phyloP scores from a whole-genome alignment of 176 grass and related monocot species.

The Carex littledalei region DNA sequence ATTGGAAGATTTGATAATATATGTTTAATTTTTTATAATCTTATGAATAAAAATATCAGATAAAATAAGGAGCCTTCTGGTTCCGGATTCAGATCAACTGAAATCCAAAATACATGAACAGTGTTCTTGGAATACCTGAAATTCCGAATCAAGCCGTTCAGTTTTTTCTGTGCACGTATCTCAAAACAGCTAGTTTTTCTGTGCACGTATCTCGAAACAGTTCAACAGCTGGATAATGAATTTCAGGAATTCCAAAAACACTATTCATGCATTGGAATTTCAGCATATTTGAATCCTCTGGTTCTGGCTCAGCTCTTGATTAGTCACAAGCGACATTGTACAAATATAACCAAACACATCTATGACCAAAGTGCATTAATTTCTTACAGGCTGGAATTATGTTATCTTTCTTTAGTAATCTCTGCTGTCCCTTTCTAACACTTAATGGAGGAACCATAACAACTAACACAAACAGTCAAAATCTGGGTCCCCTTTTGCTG shows the following conservation, averaged over 20 bases:
- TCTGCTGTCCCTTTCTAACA: not conserved
- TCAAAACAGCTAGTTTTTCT: no score
- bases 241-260: no score
- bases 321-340: not conserved
- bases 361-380: not conserved
- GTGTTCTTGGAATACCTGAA: no score
- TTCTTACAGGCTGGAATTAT: conserved; percentile 5
- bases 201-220: no score
- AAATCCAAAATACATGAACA: no score
- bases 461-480: conserved; percentile 13
- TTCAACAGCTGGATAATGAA: no score
- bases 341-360: not conserved
- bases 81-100: no score
- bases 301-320: not conserved
- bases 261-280: no score
- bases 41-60: not conserved
- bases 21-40: not conserved
- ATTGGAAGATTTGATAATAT: no score
- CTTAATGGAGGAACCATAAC: not conserved
- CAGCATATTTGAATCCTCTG: no score
- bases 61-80: not conserved
- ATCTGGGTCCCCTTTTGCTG: not conserved
- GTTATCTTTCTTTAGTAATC: not conserved
- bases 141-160: no score
- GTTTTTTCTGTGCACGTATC: no score